Conservation (phyloP, 202 grass and related monocot genomes). For the Zizania palustris region DNA sequence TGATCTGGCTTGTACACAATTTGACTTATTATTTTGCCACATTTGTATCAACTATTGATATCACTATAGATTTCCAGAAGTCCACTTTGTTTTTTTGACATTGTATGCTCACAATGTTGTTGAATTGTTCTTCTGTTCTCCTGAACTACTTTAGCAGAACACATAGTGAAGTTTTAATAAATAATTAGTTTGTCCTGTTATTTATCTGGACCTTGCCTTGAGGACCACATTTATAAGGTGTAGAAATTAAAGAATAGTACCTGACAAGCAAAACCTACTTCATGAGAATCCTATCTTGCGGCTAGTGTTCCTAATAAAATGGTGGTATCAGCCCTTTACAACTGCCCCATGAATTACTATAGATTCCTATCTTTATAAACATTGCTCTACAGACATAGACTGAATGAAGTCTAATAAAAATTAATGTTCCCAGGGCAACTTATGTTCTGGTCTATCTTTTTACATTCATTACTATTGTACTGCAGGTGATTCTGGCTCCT, state of each 20-base stretch:
- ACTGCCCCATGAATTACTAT: conserved; percentile 14
- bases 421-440: conserved; percentile 1
- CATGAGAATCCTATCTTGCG: not conserved
- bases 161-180: conserved; percentile 5
- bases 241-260: conserved; percentile 4
- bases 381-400: not conserved
- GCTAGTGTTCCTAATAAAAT: conserved; percentile 11
- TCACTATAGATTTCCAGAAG: not conserved
- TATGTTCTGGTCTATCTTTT: not conserved
- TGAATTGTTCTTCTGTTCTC: conserved; percentile 1
- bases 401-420: not conserved
- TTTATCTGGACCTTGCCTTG: conserved; percentile 7
- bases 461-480: conserved; percentile 28
- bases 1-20: not conserved
- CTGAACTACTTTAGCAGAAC: not conserved
- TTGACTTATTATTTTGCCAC: conserved; percentile 1
- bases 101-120: conserved; percentile 14
- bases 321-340: not conserved
- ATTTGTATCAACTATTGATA: not conserved
- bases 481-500: conserved; percentile 76
- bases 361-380: conserved; percentile 26
- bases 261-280: not conserved
- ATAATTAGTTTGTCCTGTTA: not conserved
- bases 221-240: not conserved
- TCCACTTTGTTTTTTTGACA: conserved; percentile 2